Percentiles rank a stretch among this genome's conserved stretches.
These are phyloP conservation scores for Glaciozyma antarctica DNA, from an alignment of 768 basidiomycete species.

Conservation along the genomic window DNA sequence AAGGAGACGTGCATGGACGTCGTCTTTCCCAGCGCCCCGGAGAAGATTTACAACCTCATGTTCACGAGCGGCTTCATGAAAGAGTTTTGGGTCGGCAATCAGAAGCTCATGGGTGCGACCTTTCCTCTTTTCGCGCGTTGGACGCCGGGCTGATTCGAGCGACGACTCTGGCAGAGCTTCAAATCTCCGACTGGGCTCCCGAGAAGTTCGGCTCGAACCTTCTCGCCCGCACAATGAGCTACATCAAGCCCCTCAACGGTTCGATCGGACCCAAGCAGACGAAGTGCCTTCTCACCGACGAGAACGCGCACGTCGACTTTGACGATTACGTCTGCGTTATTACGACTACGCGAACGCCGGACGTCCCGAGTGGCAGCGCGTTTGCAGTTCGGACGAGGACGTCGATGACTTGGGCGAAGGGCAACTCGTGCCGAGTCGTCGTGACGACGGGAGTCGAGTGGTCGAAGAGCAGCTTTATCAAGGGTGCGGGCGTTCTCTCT, in stretches of 20 bases:
- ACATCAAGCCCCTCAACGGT: conserved; percentile 84
- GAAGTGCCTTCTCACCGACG: conserved; percentile 89
- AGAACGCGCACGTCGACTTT: conserved; percentile 66
- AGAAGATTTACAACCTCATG: conserved; percentile 90
- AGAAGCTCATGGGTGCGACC: conserved; percentile 71
- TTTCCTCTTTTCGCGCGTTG: neutral
- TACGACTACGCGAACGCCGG: conserved; percentile 85
- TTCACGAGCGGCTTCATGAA: conserved; percentile 72
- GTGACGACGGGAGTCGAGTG: conserved; percentile 91
- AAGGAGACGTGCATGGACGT: conserved; percentile 52
- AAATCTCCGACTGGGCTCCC: conserved; percentile 91
- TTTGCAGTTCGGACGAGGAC: conserved; percentile 91
- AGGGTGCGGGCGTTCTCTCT: conserved; percentile 47
- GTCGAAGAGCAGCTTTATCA: conserved; percentile 94
- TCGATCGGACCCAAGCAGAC: conserved; percentile 88
- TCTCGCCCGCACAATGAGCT: conserved; percentile 80
- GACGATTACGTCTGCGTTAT: conserved; percentile 72
- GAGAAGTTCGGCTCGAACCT: conserved; percentile 53
- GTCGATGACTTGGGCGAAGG: conserved; percentile 87
- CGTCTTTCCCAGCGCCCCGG: conserved; percentile 78
- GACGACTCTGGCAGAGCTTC: conserved; percentile 56
- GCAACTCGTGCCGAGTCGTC: conserved; percentile 62
- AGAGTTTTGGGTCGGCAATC: conserved; percentile 79
- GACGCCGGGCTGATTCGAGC: neutral
- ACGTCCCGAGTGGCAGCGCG: conserved; percentile 86